These are phyloP conservation scores for Mallotus nudiflorus DNA, from an alignment of 345 rosid species.

Conservation along the genomic window DNA sequence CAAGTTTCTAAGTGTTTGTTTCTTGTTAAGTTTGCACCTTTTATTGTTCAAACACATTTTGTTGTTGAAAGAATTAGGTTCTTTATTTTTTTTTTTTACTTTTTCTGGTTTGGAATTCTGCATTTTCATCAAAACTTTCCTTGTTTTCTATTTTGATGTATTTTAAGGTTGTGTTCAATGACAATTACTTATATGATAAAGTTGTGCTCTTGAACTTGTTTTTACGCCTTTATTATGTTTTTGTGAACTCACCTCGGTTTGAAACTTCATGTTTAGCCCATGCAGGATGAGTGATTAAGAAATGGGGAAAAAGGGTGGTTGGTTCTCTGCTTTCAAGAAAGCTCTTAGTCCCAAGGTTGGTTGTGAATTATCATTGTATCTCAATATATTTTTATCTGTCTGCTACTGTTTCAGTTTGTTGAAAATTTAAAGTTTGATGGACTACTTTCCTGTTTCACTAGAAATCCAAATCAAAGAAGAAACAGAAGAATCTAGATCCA, in stretches of 20 bases:
- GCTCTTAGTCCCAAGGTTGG: conserved; percentile 62
- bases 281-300: conserved; percentile 30
- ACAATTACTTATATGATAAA: conserved; percentile 2
- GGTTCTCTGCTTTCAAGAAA: conserved; percentile 84
- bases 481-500: conserved; percentile 33
- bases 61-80: background rate
- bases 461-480: conserved; percentile 55
- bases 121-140: background rate
- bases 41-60: background rate
- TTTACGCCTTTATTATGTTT: background rate
- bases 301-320: conserved; percentile 73
- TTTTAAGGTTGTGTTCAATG: background rate
- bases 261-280: conserved; percentile 27
- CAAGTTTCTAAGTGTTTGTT: background rate
- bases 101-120: background rate
- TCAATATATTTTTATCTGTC: background rate
- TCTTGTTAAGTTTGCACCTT: background rate
- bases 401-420: background rate
- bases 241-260: conserved; percentile 14
- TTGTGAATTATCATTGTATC: background rate
- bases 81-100: background rate
- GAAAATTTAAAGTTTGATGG: conserved; percentile 1
- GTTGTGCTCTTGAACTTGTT: background rate
- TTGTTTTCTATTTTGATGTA: background rate
- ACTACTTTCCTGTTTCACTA: conserved; percentile 20